A percentile compares a stretch with the other conserved stretches of the same genome.
Evolutionary conservation across 1,139 yeast species (phyloP).

Genomic region (Geotrichum restrictum): DNA sequence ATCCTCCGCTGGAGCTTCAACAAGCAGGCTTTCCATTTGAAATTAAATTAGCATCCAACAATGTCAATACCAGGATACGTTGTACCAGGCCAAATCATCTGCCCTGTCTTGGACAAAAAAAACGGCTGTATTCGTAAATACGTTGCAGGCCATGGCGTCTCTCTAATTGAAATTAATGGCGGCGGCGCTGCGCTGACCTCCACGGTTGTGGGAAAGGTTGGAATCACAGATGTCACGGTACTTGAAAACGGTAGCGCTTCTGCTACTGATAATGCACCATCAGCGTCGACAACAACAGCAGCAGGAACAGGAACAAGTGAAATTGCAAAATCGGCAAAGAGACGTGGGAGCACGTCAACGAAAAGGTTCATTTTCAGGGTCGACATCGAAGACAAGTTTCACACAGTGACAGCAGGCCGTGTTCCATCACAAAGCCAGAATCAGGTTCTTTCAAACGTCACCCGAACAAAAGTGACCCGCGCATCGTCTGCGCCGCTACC

Average conservation of each 20-base stretch:
- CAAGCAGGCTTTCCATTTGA: too few relatives aligned
- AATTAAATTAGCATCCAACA: not conserved
- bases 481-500: conserved; percentile 53
- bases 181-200: conserved; percentile 51
- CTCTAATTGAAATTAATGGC: conserved; percentile 25
- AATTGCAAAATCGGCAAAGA: not conserved
- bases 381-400: conserved; percentile 40
- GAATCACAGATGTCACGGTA: conserved; percentile 12
- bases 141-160: conserved; percentile 39
- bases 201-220: conserved; percentile 61
- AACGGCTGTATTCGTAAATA: conserved; percentile 14
- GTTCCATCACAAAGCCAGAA: not conserved
- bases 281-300: not conserved
- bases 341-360: not conserved
- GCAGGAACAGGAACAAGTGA: not conserved
- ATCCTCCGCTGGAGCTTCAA: too few relatives aligned
- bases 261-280: too few relatives aligned
- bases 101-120: conserved; percentile 42
- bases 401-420: conserved; percentile 22
- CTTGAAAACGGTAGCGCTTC: not conserved
- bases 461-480: conserved; percentile 31
- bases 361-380: conserved; percentile 31
- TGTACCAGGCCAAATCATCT: conserved; percentile 72
- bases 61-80: conserved; percentile 44
- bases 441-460: too few relatives aligned